phyloP scores from a whole-genome alignment of 208 protist species.

The Trypanosoma boissoni region DNA sequence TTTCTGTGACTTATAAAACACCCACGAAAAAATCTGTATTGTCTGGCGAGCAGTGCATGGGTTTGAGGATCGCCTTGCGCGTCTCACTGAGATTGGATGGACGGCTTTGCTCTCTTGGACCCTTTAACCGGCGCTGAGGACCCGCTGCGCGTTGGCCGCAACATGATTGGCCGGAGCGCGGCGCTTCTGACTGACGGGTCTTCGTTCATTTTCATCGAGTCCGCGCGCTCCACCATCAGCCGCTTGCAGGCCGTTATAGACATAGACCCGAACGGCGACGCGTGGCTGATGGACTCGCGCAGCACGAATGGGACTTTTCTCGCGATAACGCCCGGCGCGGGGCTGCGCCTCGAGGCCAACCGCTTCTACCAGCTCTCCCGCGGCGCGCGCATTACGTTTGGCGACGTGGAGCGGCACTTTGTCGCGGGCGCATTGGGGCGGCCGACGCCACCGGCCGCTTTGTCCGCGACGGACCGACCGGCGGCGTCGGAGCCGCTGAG shows the following conservation, averaged over 20 bases:
- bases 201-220: conserved; percentile 68
- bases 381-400: conserved; percentile 69
- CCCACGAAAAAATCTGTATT: no score
- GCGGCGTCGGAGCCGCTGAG: conserved; percentile 55
- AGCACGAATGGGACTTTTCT: conserved; percentile 88
- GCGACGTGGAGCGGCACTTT: conserved; percentile 61
- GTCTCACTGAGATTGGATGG: conserved; percentile 14
- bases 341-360: conserved; percentile 61
- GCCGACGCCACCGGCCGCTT: neutral
- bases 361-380: conserved; percentile 75
- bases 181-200: conserved; percentile 37
- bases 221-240: conserved; percentile 58
- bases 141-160: conserved; percentile 50
- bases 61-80: no score
- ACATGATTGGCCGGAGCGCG: conserved; percentile 69
- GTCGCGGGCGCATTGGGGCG: conserved; percentile 6
- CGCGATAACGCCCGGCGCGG: conserved; percentile 39
- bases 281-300: conserved; percentile 79
- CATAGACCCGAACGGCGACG: conserved; percentile 73
- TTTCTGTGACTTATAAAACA: conserved; percentile 11
- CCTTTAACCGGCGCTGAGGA: conserved; percentile 18
- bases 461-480: neutral
- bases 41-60: neutral
- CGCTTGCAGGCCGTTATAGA: conserved; percentile 81
- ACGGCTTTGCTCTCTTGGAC: conserved; percentile 40